Base-by-base conservation (phyloP, 2,329 filamentous ascomycete species). In the Nigrospora oryzae region DNA sequence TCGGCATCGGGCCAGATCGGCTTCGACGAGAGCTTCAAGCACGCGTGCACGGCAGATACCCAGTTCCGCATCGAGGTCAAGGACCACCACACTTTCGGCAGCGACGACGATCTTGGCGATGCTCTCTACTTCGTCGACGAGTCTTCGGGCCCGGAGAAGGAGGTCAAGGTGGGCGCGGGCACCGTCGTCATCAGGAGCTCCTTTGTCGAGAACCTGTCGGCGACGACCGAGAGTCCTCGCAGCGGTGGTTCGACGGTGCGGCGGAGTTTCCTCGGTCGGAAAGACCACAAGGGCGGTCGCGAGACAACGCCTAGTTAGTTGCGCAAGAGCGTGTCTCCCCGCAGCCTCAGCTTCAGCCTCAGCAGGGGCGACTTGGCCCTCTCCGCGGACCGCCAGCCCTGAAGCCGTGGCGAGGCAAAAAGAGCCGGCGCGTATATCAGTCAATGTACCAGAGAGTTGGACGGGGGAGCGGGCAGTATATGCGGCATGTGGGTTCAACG, bases 61-160 rank as follows among this genome's bases (percentile, higher is more conserved):
- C 83, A 87, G 58, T 97, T 96, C 76, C 86, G 89, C 61, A 62
- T 98, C 49, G 78, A 86, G 51, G 89, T 89, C 49, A 89, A 89
- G 61, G 85, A 89, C 55, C 88, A 95, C 58, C 80, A 86, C 56
- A 86, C 83, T 1, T 91, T 97, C 58, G 85, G 87, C 42, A 84
- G 81, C 46, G 89, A 94, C 60, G 84, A 90, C 45, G 79, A 84
- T 47, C 75, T 98, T 0, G 93, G 93, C 43, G 90, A 97, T 58
- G 79, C 79, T 5, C 62, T 85, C n/a, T 95, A 95, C 68, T 90
- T 94, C 60, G 79, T 98, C n/a, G 89, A 91, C 51, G 91, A 98
- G 2, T 77, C 79, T 3, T 69, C 73, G 1, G 79, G 78, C 11
- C 70, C 74, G 31, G 84, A 91, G 54, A 93, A 91, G 70, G 72